Evolutionary conservation across 2,329 filamentous ascomycete species (phyloP).

Genomic region (Coniella vitis): DNA sequence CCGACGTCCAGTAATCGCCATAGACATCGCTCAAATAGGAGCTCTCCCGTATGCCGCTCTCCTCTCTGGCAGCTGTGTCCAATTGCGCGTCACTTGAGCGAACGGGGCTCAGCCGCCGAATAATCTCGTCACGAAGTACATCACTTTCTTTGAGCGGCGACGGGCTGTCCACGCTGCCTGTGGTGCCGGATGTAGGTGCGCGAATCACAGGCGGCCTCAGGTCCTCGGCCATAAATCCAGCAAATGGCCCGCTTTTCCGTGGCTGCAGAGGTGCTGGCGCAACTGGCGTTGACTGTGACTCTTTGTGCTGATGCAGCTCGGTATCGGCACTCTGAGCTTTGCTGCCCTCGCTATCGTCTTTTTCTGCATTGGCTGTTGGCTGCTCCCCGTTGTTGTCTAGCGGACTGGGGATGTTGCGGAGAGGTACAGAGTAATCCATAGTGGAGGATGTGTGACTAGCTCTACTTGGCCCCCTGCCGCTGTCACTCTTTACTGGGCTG

Average conservation of each 20-base stretch:
- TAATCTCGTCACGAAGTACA: conserved; percentile 65
- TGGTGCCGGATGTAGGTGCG: conserved; percentile 40
- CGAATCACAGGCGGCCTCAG: conserved; percentile 32
- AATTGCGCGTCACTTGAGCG: conserved; percentile 21
- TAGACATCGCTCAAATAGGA: conserved; percentile 60
- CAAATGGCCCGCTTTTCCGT: conserved; percentile 23
- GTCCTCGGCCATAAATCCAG: conserved; percentile 23
- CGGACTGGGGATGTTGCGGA: conserved; percentile 3
- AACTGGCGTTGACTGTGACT: conserved; percentile 16
- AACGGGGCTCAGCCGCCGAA: conserved; percentile 56
- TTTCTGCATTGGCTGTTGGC: background rate
- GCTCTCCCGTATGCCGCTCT: conserved; percentile 42
- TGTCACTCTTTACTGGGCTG: conserved; percentile 6
- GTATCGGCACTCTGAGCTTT: background rate
- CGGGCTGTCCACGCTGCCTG: conserved; percentile 33
- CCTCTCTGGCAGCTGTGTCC: background rate
- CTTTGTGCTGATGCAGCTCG: conserved; percentile 8
- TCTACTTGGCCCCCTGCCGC: background rate
- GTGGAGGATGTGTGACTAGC: conserved; percentile 5
- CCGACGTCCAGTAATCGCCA: conserved; percentile 58
- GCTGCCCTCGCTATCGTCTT: background rate
- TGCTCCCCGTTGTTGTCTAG: background rate
- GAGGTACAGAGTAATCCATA: conserved; percentile 1
- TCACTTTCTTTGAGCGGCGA: conserved; percentile 63
- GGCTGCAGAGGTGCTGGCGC: conserved; percentile 41